Evolutionary conservation across 441 rosid species (phyloP), one percentile per base, ranked within the genome.

Genomic region (Dalechampia spathulata): DNA sequence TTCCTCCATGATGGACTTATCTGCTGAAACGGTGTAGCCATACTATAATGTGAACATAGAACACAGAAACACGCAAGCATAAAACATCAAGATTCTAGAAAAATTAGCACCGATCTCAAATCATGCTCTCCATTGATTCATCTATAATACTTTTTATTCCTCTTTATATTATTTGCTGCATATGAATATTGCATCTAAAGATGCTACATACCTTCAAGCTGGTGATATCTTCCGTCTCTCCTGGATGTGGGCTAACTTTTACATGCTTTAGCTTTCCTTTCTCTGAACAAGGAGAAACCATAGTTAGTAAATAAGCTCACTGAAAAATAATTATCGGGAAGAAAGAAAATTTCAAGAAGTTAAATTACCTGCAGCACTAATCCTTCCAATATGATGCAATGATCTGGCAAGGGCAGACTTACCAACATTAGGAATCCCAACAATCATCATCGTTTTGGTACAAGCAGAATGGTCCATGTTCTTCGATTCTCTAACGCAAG

Each of bases 401-500:
- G 83, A 75, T 75, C 79, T 87, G 52, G 84, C 71, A 1, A 87
- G 78, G 40, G 96, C 97, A 1, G 96, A 87, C 49, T 87, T 87
- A 55, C 97, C 96, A 16, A 79, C 86, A 28, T 83, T 90, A 16
- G 97, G 96, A 68, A 87, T 74, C 67, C 96, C 97, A 5, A 78
- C 77, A 25, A 90, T 70, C 91, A 90, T 75, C 45, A 78, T 57
- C 28, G 86, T 78, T 57, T 72, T 57, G 32, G 96, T 78, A 53
- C 52, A 65, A 65, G 74, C 43, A 45, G 70, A 67, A 65, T 70
- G 60, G 30, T 73, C 90, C 32, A 55, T 21, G 56, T 56, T 82
- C 60, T 77, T 75, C 66, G 77, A 46, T 63, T 72, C 72, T 72
- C 89, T 78, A 27, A 81, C 69, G 66, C 68, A 82, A 50, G 77